Conservation (phyloP, 176 grass and related monocot genomes). For the sorghum (Sorghum bicolor) region DNA sequence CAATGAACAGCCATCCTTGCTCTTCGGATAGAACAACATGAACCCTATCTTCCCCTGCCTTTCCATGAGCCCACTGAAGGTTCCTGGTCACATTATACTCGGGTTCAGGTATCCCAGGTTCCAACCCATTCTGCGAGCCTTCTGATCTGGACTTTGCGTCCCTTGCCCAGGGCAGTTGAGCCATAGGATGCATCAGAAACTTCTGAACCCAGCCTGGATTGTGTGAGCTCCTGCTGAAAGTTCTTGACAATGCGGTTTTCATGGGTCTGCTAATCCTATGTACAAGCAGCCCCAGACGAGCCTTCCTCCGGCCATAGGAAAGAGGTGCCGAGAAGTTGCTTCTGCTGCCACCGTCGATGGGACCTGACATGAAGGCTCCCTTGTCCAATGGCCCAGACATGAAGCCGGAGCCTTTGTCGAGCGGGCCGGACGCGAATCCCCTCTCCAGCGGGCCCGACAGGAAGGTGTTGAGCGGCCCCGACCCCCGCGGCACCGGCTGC, state of each 20-base stretch:
- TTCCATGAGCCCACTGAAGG: conserved; percentile 95
- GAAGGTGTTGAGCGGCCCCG: conserved; percentile 70
- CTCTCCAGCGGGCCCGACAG: conserved; percentile 85
- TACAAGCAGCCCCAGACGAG: conserved; percentile 58
- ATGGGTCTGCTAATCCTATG: conserved; percentile 83
- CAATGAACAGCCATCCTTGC: conserved; percentile 90
- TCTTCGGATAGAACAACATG: conserved; percentile 95
- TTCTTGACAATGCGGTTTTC: conserved; percentile 51
- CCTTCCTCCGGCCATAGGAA: conserved; percentile 54
- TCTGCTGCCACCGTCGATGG: conserved; percentile 52
- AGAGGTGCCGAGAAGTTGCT: conserved; percentile 82
- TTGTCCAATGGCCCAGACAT: conserved; percentile 85
- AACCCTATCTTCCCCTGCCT: conserved; percentile 86
- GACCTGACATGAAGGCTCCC: conserved; percentile 81
- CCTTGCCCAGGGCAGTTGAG: conserved; percentile 55
- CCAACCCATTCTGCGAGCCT: conserved; percentile 43
- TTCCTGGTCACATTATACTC: conserved; percentile 76
- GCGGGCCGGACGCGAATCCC: conserved; percentile 70
- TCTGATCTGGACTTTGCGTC: conserved; percentile 55
- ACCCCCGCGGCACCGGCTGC: conserved; percentile 70
- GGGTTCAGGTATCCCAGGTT: conserved; percentile 55
- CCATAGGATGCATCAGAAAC: conserved; percentile 69
- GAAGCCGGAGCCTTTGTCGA: conserved; percentile 52
- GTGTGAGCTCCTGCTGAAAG: conserved; percentile 44
- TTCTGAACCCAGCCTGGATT: conserved; percentile 57